Base-by-base conservation (phyloP, 140 eudicot species). In the Senecio squalidus region DNA sequence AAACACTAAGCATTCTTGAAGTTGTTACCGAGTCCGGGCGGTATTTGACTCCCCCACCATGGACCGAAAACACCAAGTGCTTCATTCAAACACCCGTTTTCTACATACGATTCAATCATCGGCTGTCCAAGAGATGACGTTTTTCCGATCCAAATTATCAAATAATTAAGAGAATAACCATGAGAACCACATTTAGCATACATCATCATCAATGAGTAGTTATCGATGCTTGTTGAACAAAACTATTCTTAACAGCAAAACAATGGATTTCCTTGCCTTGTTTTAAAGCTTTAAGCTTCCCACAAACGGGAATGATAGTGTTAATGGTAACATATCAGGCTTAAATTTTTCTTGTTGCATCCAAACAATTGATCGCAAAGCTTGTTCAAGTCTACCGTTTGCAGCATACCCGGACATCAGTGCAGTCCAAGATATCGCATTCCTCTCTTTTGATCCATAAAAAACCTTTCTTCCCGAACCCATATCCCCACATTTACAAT, bases 291-390 rank as follows among this genome's bases (percentile, higher is more conserved):
- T 71, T 77, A 44, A 91, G 74, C 61, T 69, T 62, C 33, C 71
- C 91, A 59, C 88, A 81, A 38, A 83, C 82, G 4, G 94, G 98
- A 39, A 91, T 81, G 26, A 91, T 69, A 0, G 96, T 86, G 33
- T 83, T 85, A 43, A 91, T 56, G 0, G 96, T 83, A 43, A 91
- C 94, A 7, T 22, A 63, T 91, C 94, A 13, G 98, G 98, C 62
- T 76, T 91, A 40, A 76, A 76, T 24, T 88, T 84, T 83, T 86
- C 95, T 74, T 86, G 94, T 61, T 91, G 98, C 98, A 91, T 91
- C 94, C 94, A 86, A 48, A 76, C 66, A 14, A 91, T 62, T 1
- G 88, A 72, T 64, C 80, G 78, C 58, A 91, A 38, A 26, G 98
- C 98, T 58, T 81, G 85, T 36, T 80, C 91, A 15, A 74, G 82